These are phyloP conservation scores for Picea sitchensis DNA, from an alignment of 75 land plant species.

Conservation along the genomic window DNA sequence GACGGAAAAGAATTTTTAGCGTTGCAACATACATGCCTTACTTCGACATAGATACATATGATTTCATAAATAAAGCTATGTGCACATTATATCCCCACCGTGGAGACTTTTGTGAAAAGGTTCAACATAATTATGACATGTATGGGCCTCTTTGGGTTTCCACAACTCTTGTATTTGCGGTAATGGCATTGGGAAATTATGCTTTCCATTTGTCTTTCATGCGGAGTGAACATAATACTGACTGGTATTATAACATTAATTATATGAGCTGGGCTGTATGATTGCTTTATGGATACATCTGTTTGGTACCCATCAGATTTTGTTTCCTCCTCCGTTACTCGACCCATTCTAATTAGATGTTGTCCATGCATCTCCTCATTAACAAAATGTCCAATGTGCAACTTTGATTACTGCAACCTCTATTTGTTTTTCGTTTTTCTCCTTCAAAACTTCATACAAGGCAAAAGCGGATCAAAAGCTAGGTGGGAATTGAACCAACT, in stretches of 20 bases:
- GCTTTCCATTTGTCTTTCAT: constrained; percentile 59
- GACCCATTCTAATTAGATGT: not conserved
- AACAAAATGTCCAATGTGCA: too few relatives aligned
- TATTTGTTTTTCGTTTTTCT: too few relatives aligned
- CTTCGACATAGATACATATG: constrained; percentile 48
- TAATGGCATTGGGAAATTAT: constrained; percentile 60
- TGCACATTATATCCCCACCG: constrained; percentile 34
- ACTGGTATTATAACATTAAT: constrained; percentile 65
- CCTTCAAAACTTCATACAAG: too few relatives aligned
- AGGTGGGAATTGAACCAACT: too few relatives aligned
- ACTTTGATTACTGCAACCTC: too few relatives aligned
- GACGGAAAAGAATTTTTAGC: constrained; percentile 43
- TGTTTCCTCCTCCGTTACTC: constrained; percentile 59
- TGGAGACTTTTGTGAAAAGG: constrained; percentile 23
- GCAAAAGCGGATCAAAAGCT: too few relatives aligned
- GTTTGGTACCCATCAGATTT: constrained; percentile 53
- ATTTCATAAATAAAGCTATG: constrained; percentile 34
- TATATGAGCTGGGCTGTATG: constrained; percentile 55
- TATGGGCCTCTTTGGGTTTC: constrained; percentile 68
- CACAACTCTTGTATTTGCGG: constrained; percentile 60
- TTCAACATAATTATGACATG: too few relatives aligned
- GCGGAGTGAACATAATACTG: constrained; percentile 16
- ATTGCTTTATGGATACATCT: constrained; percentile 45
- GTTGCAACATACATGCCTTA: constrained; percentile 40
- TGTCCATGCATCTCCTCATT: too few relatives aligned